Evolutionary conservation across 176 grass and related monocot species (phyloP).

Genomic region (Avena eriantha): DNA sequence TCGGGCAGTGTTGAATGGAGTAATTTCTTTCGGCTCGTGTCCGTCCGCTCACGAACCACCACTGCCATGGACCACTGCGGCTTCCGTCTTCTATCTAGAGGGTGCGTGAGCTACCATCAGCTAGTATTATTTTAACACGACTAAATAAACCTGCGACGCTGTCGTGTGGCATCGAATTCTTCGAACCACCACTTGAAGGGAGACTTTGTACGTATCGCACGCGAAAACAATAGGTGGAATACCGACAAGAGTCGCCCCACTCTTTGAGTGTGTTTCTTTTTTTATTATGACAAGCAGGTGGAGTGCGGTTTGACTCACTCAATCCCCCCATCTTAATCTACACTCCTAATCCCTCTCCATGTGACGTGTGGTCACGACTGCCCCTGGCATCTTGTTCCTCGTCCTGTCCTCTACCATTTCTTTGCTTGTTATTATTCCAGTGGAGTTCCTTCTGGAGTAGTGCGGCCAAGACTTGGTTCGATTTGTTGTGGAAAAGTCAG

Average conservation of each 20-base stretch:
- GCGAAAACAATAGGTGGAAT: neutral
- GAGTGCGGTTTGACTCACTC: neutral
- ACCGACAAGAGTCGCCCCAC: neutral
- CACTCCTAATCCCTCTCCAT: neutral
- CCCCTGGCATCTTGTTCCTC: neutral
- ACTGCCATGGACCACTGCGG: neutral
- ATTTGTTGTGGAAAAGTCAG: neutral
- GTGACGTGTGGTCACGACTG: neutral
- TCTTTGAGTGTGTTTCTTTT: neutral
- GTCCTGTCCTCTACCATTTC: neutral
- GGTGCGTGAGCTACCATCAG: no score
- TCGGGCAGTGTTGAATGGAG: neutral
- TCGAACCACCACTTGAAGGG: neutral
- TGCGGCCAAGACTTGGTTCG: constrained; percentile 13
- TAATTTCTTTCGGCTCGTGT: neutral
- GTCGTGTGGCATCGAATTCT: constrained; percentile 22
- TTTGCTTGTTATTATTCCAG: neutral
- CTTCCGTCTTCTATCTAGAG: no score
- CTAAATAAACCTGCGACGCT: neutral
- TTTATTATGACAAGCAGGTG: neutral
- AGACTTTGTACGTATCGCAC: constrained; percentile 7
- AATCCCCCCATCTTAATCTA: neutral
- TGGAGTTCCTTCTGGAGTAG: neutral
- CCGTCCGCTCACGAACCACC: neutral
- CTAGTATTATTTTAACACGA: no score